phyloP scores from a whole-genome alignment of 441 rosid genomes.

The Adansonia rubrostipa region DNA sequence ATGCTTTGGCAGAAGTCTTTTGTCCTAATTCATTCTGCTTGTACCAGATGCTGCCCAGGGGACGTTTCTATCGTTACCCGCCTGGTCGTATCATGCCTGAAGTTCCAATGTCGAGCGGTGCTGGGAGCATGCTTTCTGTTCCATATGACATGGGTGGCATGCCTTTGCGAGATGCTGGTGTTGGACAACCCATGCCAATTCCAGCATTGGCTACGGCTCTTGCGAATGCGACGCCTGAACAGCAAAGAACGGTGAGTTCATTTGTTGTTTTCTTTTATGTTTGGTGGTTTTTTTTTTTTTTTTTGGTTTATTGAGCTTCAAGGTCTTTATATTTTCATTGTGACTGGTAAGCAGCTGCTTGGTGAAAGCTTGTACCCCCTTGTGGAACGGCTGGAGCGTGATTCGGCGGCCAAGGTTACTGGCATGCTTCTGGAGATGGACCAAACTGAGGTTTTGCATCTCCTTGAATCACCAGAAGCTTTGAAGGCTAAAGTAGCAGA shows the following conservation, averaged over 20 bases:
- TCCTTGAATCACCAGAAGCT: conserved; percentile 70
- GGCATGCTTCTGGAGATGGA: conserved; percentile 84
- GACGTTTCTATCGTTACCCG: conserved; percentile 52
- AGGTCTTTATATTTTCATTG: not conserved
- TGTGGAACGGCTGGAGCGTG: conserved; percentile 69
- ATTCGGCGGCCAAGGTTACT: conserved; percentile 69
- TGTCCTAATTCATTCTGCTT: not conserved
- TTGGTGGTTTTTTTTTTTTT: not conserved
- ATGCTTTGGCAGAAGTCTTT: not conserved
- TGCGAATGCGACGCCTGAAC: conserved; percentile 65
- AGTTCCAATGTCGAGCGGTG: conserved; percentile 48
- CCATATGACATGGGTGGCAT: conserved; percentile 59
- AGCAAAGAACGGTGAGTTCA: conserved; percentile 55
- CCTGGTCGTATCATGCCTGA: conserved; percentile 53
- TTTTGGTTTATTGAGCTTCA: not conserved
- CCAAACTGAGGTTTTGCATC: conserved; percentile 74
- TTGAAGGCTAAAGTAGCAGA: conserved; percentile 69
- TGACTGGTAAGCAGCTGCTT: conserved; percentile 48
- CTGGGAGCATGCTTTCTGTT: conserved; percentile 56
- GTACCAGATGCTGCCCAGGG: conserved; percentile 64
- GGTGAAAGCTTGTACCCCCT: conserved; percentile 71
- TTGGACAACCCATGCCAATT: conserved; percentile 49
- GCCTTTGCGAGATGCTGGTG: conserved; percentile 46
- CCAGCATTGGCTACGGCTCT: conserved; percentile 62
- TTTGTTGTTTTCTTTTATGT: not conserved